Base-by-base conservation (phyloP, 2,329 filamentous ascomycete species). In the Elsinoe fawcettii region DNA sequence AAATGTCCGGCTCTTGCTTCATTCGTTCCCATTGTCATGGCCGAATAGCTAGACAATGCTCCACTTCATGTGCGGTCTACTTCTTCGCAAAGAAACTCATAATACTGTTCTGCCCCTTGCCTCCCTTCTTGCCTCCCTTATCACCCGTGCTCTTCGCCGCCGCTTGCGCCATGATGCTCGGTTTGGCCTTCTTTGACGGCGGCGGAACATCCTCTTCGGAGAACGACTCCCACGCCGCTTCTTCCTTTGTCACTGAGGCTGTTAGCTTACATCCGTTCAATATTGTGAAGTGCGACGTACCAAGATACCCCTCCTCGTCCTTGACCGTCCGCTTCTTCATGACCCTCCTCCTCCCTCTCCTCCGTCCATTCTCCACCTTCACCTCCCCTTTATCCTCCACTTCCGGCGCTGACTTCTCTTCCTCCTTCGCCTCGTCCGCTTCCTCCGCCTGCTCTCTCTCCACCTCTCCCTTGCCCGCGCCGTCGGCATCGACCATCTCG, bases 21-120 rank as follows among this genome's bases (percentile, higher is more conserved):
- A n/a, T n/a, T n/a, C n/a, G n/a, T n/a, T n/a, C n/a, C n/a, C n/a
- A n/a, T 12, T 32, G 30, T 32, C 30, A 32, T 6, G 30, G 12
- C 34, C 11, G 6, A 12, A 5, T 14, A 7, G 34, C 5, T 6
- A 7, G 34, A 37, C 14, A 14, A 3, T 14, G 14, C 14, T 3
- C 11, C 34, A 37, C 14, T 5, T 14, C 11, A n/a, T n/a, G n/a
- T n/a, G n/a, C n/a, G n/a, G n/a, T n/a, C n/a, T 67, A 87, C 66
- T 90, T 93, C 76, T 95, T 96, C 41, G 80, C 80, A 71, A 96
- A 96, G 73, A 96, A 96, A 1, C 86, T 90, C 86, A 91, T 95
- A 67, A 96, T 95, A 68, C 79, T 95, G 2, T 90, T 90, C 66
- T 90, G 86, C 2, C 81, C 76, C 8, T 72, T 68, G 59, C 72